Evolutionary conservation across 768 basidiomycete species (phyloP).

Genomic region (Coprinopsis sp.): DNA sequence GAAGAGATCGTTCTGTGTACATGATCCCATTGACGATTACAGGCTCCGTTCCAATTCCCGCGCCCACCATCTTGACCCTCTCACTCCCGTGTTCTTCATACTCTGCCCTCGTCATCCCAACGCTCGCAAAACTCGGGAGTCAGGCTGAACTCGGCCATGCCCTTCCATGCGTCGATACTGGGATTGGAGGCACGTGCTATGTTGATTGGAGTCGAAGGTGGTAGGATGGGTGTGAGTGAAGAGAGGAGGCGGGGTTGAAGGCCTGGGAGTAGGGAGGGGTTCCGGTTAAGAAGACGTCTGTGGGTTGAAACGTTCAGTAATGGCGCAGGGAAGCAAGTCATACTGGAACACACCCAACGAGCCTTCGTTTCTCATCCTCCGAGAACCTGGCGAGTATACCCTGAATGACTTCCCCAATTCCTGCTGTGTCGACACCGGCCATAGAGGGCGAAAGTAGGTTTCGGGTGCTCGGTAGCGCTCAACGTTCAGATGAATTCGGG

Average conservation of each 20-base stretch:
- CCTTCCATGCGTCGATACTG: slow-evolving; percentile 79
- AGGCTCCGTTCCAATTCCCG: slow-evolving; percentile 72
- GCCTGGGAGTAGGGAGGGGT: slow-evolving; percentile 72
- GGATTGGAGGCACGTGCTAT: slow-evolving; percentile 65
- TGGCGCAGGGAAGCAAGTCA: neutral
- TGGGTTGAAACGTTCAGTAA: neutral
- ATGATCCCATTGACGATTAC: slow-evolving; percentile 7
- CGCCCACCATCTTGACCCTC: slow-evolving; percentile 89
- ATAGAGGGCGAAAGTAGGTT: slow-evolving; percentile 90
- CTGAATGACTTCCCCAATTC: slow-evolving; percentile 87
- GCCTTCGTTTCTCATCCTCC: slow-evolving; percentile 57
- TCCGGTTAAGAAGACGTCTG: slow-evolving; percentile 81
- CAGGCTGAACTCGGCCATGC: slow-evolving; percentile 48
- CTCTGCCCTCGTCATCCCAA: slow-evolving; percentile 68
- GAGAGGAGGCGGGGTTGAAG: slow-evolving; percentile 63
- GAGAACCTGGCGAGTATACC: slow-evolving; percentile 70
- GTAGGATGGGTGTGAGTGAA: slow-evolving; percentile 78
- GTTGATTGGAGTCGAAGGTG: slow-evolving; percentile 71
- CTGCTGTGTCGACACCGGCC: slow-evolving; percentile 93
- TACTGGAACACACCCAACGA: slow-evolving; percentile 58
- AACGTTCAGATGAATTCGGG: slow-evolving; percentile 83
- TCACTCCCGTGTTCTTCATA: slow-evolving; percentile 92
- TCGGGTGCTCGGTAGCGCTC: slow-evolving; percentile 92
- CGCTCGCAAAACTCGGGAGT: slow-evolving; percentile 19
- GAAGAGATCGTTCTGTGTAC: too few species aligned